Percentiles rank a stretch among this genome's conserved stretches.
Evolutionary conservation across 371 early-diverging fungal genomes (phyloP).

Genomic region (Syncephalastrum racemosum): DNA sequence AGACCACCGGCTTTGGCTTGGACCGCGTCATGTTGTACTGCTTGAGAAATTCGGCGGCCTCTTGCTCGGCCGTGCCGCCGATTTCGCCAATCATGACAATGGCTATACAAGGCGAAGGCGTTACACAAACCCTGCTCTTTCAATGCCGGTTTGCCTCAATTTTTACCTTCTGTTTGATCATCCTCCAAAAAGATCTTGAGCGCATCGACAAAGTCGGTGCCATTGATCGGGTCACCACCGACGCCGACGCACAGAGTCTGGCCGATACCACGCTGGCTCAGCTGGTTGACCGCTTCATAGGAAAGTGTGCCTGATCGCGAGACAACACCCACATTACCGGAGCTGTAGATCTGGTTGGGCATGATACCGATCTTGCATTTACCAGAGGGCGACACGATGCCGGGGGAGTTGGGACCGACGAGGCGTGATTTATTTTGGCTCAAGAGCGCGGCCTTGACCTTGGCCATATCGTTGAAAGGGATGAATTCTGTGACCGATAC

Average conservation of each 20-base stretch:
- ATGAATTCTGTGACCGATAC: slow-evolving; percentile 99
- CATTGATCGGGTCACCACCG: slow-evolving; percentile 99
- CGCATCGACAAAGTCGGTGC: slow-evolving; percentile 98
- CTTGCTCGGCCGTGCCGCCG: slow-evolving; percentile 97
- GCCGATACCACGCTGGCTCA: slow-evolving; percentile 91
- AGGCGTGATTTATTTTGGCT: slow-evolving; percentile 90
- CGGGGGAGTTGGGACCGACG: slow-evolving; percentile 99
- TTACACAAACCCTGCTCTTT: background rate
- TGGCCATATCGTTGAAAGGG: slow-evolving; percentile 99
- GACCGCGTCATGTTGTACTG: slow-evolving; percentile 85
- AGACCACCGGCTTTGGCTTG: slow-evolving; percentile 91
- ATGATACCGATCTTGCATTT: slow-evolving; percentile 99
- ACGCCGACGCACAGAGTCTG: slow-evolving; percentile 98
- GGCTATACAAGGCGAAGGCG: slow-evolving; percentile 35
- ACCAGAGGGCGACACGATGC: slow-evolving; percentile 92
- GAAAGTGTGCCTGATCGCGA: slow-evolving; percentile 98
- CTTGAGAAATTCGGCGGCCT: slow-evolving; percentile 95
- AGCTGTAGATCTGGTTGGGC: slow-evolving; percentile 97
- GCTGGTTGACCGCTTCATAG: slow-evolving; percentile 98
- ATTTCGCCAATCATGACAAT: slow-evolving; percentile 94
- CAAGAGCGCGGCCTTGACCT: slow-evolving; percentile 69
- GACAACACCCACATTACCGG: slow-evolving; percentile 96
- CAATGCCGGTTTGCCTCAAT: background rate
- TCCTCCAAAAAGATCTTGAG: slow-evolving; percentile 93
- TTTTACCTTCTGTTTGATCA: slow-evolving; percentile 87